Evolutionary conservation across 1,139 yeast species (phyloP).

Genomic region (Geotrichum fermentans): DNA sequence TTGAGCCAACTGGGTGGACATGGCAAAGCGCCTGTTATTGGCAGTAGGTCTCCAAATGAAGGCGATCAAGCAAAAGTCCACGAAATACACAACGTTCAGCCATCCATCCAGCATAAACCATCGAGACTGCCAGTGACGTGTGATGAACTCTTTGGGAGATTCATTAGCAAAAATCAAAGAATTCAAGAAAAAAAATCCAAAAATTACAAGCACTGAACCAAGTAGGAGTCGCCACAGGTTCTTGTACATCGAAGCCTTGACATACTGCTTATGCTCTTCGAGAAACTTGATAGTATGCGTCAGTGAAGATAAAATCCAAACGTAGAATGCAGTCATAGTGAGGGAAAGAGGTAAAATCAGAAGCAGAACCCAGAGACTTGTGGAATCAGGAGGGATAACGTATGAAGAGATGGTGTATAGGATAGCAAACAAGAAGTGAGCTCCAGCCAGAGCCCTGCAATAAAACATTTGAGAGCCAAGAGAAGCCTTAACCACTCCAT

Average conservation of each 20-base stretch:
- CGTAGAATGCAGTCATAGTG: constrained; percentile 67
- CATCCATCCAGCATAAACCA: constrained; percentile 89
- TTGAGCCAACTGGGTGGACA: constrained; percentile 86
- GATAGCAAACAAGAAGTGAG: constrained; percentile 65
- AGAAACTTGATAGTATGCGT: constrained; percentile 68
- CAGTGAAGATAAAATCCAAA: constrained; percentile 67
- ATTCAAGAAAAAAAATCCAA: constrained; percentile 65
- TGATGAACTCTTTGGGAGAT: constrained; percentile 71
- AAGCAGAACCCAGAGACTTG: constrained; percentile 43
- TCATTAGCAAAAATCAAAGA: constrained; percentile 69
- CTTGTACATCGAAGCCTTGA: constrained; percentile 82
- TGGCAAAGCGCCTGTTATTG: constrained; percentile 90
- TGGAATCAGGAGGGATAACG: constrained; percentile 47
- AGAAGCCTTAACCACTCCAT: constrained; percentile 85
- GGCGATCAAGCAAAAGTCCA: constrained; percentile 78
- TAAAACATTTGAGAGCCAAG: constrained; percentile 73
- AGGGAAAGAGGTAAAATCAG: constrained; percentile 63
- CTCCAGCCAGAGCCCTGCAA: constrained; percentile 70
- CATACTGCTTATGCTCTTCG: constrained; percentile 82
- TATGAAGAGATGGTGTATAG: constrained; percentile 68
- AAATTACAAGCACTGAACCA: constrained; percentile 53
- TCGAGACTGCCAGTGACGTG: constrained; percentile 86
- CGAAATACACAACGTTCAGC: constrained; percentile 85
- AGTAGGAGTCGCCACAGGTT: constrained; percentile 70
- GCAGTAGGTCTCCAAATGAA: constrained; percentile 97